These are phyloP conservation scores for Deinandra increscens DNA, from an alignment of 129 eudicot genomes.

Conservation along the genomic window DNA sequence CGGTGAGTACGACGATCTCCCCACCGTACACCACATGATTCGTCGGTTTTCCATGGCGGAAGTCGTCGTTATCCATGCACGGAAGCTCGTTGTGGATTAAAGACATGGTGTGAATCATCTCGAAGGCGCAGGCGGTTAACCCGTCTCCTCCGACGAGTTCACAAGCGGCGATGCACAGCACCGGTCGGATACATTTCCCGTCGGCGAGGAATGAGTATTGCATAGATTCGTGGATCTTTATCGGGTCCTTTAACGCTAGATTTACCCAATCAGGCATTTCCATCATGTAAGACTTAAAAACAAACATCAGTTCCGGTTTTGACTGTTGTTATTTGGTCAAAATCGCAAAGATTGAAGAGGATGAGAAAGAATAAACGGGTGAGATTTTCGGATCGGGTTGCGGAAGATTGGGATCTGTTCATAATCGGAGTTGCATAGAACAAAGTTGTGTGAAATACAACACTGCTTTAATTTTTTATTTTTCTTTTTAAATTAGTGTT, in stretches of 20 bases:
- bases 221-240: conserved; percentile 57
- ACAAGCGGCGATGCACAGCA: conserved; percentile 61
- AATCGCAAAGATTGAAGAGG: conserved; percentile 34
- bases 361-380: conserved; percentile 6
- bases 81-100: conserved; percentile 64
- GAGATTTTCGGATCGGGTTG: conserved; percentile 27
- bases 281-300: conserved; percentile 45
- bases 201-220: conserved; percentile 70
- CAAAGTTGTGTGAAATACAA: conserved; percentile 25
- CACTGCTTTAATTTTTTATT: not conserved
- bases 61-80: conserved; percentile 67
- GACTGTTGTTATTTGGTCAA: conserved; percentile 35
- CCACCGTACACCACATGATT: conserved; percentile 55
- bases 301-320: conserved; percentile 17
- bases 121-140: conserved; percentile 50
- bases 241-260: conserved; percentile 46
- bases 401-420: conserved; percentile 16
- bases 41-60: conserved; percentile 57
- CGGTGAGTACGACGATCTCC: conserved; percentile 47
- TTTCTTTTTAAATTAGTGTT: not conserved
- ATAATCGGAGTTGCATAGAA: conserved; percentile 23
- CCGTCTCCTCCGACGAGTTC: conserved; percentile 54
- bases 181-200: conserved; percentile 65
- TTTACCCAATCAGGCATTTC: conserved; percentile 47
- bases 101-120: conserved; percentile 69